Evolutionary conservation across 2,329 filamentous ascomycete genomes (phyloP).

Genomic region (Curvularia lunata): DNA sequence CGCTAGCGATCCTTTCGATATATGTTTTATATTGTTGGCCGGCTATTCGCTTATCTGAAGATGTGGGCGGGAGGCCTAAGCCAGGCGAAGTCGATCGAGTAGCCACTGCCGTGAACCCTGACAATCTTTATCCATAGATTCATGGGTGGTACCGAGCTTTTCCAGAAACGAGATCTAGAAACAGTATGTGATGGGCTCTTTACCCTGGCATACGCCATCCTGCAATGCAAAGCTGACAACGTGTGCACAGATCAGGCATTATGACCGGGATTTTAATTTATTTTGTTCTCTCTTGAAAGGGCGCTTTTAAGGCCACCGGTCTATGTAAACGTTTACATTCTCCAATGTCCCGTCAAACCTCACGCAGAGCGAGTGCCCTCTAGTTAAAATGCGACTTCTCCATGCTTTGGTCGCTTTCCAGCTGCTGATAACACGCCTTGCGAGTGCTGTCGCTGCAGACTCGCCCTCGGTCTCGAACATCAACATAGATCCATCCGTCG

Average conservation of each 20-base stretch:
- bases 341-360: background rate
- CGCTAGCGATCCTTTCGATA: background rate
- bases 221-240: slow-evolving; percentile 1
- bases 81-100: background rate
- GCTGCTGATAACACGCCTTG: slow-evolving; percentile 4
- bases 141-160: background rate
- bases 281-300: background rate
- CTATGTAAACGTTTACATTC: background rate
- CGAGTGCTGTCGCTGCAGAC: slow-evolving; percentile 2
- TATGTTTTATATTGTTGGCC: background rate
- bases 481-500: slow-evolving; percentile 5
- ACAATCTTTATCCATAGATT: background rate
- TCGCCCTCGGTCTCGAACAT: slow-evolving; percentile 1
- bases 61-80: background rate
- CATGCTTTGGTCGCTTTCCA: slow-evolving; percentile 1
- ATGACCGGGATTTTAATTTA: background rate
- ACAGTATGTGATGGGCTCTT: background rate
- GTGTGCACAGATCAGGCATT: background rate
- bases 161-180: background rate
- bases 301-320: background rate
- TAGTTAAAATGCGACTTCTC: background rate
- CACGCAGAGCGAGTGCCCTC: background rate
- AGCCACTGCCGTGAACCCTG: background rate
- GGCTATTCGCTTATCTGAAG: background rate
- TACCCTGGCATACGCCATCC: background rate